Conservation (phyloP, 2,329 filamentous ascomycete species). For the Phaeophleospora eucalypticola region DNA sequence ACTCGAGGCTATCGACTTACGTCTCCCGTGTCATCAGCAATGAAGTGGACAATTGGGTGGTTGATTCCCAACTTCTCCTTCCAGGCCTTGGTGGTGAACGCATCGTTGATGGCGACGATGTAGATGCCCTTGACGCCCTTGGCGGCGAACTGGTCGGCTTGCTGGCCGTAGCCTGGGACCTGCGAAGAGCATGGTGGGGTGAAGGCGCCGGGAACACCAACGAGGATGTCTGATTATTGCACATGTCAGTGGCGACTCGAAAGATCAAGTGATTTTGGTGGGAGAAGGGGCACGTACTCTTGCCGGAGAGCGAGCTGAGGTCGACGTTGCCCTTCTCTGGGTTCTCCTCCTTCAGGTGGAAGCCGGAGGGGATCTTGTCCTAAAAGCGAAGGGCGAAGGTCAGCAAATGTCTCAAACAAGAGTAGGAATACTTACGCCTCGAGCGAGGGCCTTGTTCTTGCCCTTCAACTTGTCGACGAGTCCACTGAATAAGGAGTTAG, state of each 20-base stretch:
- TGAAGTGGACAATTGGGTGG: slow-evolving; percentile 22
- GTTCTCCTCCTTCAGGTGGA: slow-evolving; percentile 24
- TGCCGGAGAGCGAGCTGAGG: slow-evolving; percentile 20
- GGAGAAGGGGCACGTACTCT: slow-evolving; percentile 14
- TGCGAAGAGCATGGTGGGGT: slow-evolving; percentile 28
- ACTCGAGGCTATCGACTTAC: too few relatives aligned
- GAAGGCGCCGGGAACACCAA: slow-evolving; percentile 27
- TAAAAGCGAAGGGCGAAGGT: too few relatives aligned
- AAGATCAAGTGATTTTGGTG: not conserved
- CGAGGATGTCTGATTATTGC: slow-evolving; percentile 18
- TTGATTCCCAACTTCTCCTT: slow-evolving; percentile 25
- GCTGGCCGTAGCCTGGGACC: slow-evolving; percentile 26
- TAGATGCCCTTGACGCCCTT: slow-evolving; percentile 28
- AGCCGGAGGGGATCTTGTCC: slow-evolving; percentile 19
- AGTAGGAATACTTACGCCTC: too few relatives aligned
- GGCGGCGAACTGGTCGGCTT: slow-evolving; percentile 25
- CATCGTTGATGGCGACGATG: slow-evolving; percentile 28
- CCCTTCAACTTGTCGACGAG: slow-evolving; percentile 23
- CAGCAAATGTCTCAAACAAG: too few relatives aligned
- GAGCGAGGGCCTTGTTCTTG: slow-evolving; percentile 17
- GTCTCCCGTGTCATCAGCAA: slow-evolving; percentile 25
- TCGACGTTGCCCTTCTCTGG: slow-evolving; percentile 24
- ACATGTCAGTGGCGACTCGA: not conserved
- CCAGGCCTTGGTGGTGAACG: slow-evolving; percentile 26
- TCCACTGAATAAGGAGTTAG: slow-evolving; percentile 8